Conservation (phyloP, 1,284 basidiomycete genomes). For the Fistulinella cinereoalba region DNA sequence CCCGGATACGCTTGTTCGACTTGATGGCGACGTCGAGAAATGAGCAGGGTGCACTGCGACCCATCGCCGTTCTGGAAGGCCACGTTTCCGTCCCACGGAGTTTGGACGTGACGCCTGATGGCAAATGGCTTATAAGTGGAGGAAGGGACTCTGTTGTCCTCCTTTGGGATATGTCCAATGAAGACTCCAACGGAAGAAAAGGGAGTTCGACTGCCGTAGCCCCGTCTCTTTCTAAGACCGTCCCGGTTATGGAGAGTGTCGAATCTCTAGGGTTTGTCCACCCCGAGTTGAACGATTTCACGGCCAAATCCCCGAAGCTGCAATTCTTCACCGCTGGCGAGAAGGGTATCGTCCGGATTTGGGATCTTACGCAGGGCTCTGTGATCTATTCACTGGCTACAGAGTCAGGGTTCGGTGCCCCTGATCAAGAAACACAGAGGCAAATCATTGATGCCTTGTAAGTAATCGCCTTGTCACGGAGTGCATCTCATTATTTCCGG, state of each 20-base stretch:
- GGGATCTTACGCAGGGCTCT: slow-evolving; percentile 72
- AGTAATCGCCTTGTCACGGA: slow-evolving; percentile 33
- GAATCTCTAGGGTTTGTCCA: slow-evolving; percentile 78
- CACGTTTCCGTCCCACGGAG: slow-evolving; percentile 91
- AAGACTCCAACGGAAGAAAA: slow-evolving; percentile 45
- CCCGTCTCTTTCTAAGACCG: slow-evolving; percentile 75
- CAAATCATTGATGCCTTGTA: slow-evolving; percentile 74
- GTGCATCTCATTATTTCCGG: slow-evolving; percentile 21
- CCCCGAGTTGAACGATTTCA: slow-evolving; percentile 47
- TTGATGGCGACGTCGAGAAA: slow-evolving; percentile 60
- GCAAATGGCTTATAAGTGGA: slow-evolving; percentile 83
- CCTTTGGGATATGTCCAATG: slow-evolving; percentile 68
- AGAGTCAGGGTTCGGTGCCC: slow-evolving; percentile 41
- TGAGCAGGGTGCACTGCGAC: slow-evolving; percentile 58
- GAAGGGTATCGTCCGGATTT: slow-evolving; percentile 79
- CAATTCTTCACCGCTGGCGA: slow-evolving; percentile 88
- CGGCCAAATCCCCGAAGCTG: slow-evolving; percentile 44
- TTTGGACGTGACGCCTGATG: slow-evolving; percentile 80
- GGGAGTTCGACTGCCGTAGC: slow-evolving; percentile 40
- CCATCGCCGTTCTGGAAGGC: slow-evolving; percentile 80
- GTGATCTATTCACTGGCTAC: slow-evolving; percentile 63
- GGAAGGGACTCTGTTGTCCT: slow-evolving; percentile 89
- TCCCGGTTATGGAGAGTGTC: slow-evolving; percentile 84
- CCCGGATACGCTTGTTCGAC: slow-evolving; percentile 88
- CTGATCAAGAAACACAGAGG: slow-evolving; percentile 73